Conservation (phyloP, 495 filamentous ascomycete species). For the Venustampulla echinocandica region DNA sequence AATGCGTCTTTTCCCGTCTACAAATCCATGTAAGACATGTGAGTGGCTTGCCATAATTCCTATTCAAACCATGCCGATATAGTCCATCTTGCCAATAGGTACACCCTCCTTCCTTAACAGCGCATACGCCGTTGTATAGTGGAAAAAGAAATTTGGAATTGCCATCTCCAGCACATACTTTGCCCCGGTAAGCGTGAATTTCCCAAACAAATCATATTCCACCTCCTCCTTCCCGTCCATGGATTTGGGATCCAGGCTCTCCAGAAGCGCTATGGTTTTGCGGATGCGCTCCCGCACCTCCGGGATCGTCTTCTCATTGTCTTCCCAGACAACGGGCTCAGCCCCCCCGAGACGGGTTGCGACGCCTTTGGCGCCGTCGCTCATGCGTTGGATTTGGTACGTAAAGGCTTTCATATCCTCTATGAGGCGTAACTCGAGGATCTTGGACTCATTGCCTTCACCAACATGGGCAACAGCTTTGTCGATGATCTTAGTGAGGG, state of each 20-base stretch:
- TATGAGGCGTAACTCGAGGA: constrained; percentile 18
- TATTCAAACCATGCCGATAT: constrained; percentile 21
- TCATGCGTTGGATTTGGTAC: constrained; percentile 34
- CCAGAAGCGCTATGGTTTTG: constrained; percentile 30
- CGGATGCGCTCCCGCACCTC: constrained; percentile 32
- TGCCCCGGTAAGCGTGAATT: constrained; percentile 7
- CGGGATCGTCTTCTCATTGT: constrained; percentile 32
- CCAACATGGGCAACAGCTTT: constrained; percentile 8
- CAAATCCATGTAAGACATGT: no score
- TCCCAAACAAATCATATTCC: constrained; percentile 21
- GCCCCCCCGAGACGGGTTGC: constrained; percentile 24
- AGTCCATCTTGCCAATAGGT: constrained; percentile 47
- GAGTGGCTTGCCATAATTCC: no score
- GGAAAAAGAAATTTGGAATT: constrained; percentile 52
- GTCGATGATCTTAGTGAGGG: constrained; percentile 10
- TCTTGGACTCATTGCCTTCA: background rate
- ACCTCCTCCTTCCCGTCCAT: constrained; percentile 27
- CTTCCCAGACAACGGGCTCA: constrained; percentile 22
- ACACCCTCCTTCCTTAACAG: constrained; percentile 50
- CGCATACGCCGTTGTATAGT: constrained; percentile 44
- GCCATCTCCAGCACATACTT: constrained; percentile 30
- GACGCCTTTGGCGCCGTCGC: constrained; percentile 25
- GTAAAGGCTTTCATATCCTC: constrained; percentile 34
- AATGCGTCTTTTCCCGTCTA: no score
- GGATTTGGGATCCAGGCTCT: constrained; percentile 25